These are phyloP conservation scores for Seiridium unicorne DNA, from an alignment of 2,329 filamentous ascomycete genomes.

Conservation along the genomic window DNA sequence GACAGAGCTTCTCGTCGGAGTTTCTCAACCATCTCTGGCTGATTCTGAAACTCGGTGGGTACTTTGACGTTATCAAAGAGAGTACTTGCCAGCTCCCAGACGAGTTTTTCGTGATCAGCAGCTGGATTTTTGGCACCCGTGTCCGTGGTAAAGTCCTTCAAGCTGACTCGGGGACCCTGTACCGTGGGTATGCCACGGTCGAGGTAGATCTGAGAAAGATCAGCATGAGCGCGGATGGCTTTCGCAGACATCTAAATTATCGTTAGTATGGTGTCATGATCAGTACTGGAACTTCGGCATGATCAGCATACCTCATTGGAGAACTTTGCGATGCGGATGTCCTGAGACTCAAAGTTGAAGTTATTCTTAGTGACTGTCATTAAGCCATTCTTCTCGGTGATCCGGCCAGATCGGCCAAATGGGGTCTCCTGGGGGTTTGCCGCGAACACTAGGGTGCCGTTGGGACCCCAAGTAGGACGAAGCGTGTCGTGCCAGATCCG, in stretches of 20 bases:
- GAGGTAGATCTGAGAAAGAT: constrained; percentile 51
- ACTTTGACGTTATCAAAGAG: constrained; percentile 73
- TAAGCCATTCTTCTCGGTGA: constrained; percentile 41
- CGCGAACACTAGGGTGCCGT: constrained; percentile 69
- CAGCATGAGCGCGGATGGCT: constrained; percentile 54
- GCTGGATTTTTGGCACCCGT: constrained; percentile 36
- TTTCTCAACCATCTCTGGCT: constrained; percentile 31
- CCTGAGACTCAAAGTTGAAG: constrained; percentile 61
- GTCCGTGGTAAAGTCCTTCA: constrained; percentile 44
- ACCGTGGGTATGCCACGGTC: constrained; percentile 61
- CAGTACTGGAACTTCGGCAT: neutral
- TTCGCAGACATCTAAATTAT: constrained; percentile 49
- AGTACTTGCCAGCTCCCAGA: constrained; percentile 85
- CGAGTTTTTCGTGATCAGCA: constrained; percentile 63
- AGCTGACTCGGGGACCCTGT: constrained; percentile 42
- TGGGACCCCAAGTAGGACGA: constrained; percentile 77
- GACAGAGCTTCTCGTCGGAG: constrained; percentile 65
- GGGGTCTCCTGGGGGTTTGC: constrained; percentile 35
- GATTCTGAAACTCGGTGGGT: constrained; percentile 36
- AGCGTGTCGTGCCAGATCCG: constrained; percentile 69
- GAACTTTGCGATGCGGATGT: constrained; percentile 65
- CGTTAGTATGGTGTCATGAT: constrained; percentile 18
- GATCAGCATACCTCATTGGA: constrained; percentile 46
- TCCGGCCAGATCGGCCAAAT: constrained; percentile 26
- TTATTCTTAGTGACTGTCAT: constrained; percentile 54